Percentiles rank a stretch among this genome's conserved stretches.
Conservation (phyloP, 768 basidiomycete genomes). For the Nidularia pulvinata region DNA sequence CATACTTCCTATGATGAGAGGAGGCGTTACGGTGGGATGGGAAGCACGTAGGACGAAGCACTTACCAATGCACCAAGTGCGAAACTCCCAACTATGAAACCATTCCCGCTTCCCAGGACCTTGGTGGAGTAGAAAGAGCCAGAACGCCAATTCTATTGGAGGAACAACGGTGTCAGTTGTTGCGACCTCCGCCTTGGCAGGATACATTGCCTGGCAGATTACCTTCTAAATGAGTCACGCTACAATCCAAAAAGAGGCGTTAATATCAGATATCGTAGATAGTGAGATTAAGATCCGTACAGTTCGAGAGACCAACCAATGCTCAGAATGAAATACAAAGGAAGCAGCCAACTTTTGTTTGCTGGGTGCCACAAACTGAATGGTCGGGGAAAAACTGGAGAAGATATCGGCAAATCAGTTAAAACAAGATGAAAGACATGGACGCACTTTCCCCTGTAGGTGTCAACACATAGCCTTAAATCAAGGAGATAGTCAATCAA, state of each 20-base stretch:
- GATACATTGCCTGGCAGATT: too few species aligned
- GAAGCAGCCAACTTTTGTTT: conserved; percentile 58
- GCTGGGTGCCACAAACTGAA: conserved; percentile 43
- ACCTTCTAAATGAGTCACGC: conserved; percentile 86
- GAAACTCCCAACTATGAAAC: conserved; percentile 83
- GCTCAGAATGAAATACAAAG: conserved; percentile 71
- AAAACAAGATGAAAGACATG: conserved; percentile 3
- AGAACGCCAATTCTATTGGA: conserved; percentile 68
- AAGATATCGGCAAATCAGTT: background rate
- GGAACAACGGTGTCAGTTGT: background rate
- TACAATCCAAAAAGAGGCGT: conserved; percentile 18
- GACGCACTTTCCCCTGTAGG: conserved; percentile 5
- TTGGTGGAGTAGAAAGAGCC: conserved; percentile 83
- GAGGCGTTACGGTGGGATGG: conserved; percentile 1
- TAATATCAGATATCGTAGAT: too few species aligned
- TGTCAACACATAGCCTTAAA: background rate
- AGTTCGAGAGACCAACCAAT: conserved; percentile 77
- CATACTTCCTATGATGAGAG: conserved; percentile 50
- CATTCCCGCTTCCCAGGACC: conserved; percentile 69
- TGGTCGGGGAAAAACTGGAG: conserved; percentile 59
- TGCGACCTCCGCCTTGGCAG: too few species aligned
- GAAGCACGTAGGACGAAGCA: too few species aligned
- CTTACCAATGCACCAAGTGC: conserved; percentile 68
- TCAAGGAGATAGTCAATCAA: too few species aligned
- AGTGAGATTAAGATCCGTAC: conserved; percentile 37